Base-by-base conservation (phyloP, 768 basidiomycete genomes). In the Botryobasidium botryosum region DNA sequence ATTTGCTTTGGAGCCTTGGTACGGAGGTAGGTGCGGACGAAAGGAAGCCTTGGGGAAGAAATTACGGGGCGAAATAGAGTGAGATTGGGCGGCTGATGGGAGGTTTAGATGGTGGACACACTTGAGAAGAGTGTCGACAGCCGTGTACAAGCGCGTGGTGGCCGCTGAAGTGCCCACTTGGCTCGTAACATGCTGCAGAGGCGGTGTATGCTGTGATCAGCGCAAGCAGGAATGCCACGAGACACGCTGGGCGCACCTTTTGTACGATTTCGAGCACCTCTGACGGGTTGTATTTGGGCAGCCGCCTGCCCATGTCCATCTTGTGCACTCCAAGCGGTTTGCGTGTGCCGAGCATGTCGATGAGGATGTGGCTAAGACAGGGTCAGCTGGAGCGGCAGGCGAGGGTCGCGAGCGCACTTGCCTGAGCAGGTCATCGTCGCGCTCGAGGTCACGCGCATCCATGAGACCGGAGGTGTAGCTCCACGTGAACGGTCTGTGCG, bases 361-460 rank as follows among this genome's bases (percentile, higher is more conserved):
- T 81, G 46, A 88, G 74, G 31, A 88, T 70, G 64, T 87, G 81
- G 29, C 55, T 52, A 40, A 28, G 17, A 42, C n/a, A 12, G 12
- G 33, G 18, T 50, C 20, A 27, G 28, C 12, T 12, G 42, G 35
- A 23, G 36, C 28, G 42, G 8, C 27, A 3, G 29, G 21, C 13
- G 6, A 6, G 40, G 45, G 13, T 39, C 8, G 23, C 12, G 23
- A 27, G 27, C 12, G 13, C 40, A 20, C 40, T 32, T 44, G 55
- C 56, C 79, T 81, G 59, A 88, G 76, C 60, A 86, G 87, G 63
- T 88, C 85, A 60, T 88, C 85, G 64, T 88, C 85, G 61, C 74
- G 77, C 56, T 84, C 81, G 50, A 88, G 72, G 72, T 88, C 85
- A 62, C 73, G 72, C 10, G 49, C 49, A n/a, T 27, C 25, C 49